phyloP scores from a whole-genome alignment of 2,329 filamentous ascomycete genomes.

The Biscogniauxia mediterranea region DNA sequence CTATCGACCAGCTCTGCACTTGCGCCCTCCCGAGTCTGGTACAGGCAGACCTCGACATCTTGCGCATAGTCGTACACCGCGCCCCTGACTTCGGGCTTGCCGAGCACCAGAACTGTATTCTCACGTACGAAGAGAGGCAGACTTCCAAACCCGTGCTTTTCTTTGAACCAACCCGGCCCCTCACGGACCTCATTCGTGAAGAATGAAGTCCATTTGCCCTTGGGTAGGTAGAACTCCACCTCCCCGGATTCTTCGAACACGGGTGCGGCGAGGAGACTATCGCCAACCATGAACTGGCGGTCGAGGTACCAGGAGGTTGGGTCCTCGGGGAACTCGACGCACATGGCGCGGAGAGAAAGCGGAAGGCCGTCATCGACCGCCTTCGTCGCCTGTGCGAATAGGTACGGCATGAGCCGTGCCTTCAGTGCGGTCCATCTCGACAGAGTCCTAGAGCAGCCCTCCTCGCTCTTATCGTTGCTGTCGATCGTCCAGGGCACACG shows the following conservation, averaged over 20 bases:
- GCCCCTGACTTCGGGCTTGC: slow-evolving; percentile 38
- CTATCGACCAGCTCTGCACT: slow-evolving; percentile 42
- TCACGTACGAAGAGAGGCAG: slow-evolving; percentile 59
- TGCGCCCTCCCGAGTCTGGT: slow-evolving; percentile 41
- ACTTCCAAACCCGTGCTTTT: slow-evolving; percentile 57
- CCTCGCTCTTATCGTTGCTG: slow-evolving; percentile 54
- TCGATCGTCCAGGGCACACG: slow-evolving; percentile 75
- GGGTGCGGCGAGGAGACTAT: slow-evolving; percentile 57
- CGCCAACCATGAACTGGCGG: slow-evolving; percentile 72
- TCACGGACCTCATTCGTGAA: slow-evolving; percentile 49
- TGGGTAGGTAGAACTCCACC: slow-evolving; percentile 64
- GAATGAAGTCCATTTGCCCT: slow-evolving; percentile 46
- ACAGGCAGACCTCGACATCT: slow-evolving; percentile 49
- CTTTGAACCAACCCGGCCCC: slow-evolving; percentile 57
- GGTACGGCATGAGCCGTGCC: slow-evolving; percentile 51
- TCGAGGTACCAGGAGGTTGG: slow-evolving; percentile 67
- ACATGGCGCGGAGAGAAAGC: slow-evolving; percentile 62
- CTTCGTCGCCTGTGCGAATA: slow-evolving; percentile 43
- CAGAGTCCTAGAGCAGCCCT: slow-evolving; percentile 52
- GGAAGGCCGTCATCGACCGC: slow-evolving; percentile 53
- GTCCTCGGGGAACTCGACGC: slow-evolving; percentile 70
- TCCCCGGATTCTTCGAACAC: slow-evolving; percentile 68
- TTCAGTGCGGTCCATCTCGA: slow-evolving; percentile 50
- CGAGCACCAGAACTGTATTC: slow-evolving; percentile 48
- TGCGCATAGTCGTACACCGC: slow-evolving; percentile 47